Base-by-base conservation (phyloP, 306 rosid species). In the Cucurbita maxima region DNA sequence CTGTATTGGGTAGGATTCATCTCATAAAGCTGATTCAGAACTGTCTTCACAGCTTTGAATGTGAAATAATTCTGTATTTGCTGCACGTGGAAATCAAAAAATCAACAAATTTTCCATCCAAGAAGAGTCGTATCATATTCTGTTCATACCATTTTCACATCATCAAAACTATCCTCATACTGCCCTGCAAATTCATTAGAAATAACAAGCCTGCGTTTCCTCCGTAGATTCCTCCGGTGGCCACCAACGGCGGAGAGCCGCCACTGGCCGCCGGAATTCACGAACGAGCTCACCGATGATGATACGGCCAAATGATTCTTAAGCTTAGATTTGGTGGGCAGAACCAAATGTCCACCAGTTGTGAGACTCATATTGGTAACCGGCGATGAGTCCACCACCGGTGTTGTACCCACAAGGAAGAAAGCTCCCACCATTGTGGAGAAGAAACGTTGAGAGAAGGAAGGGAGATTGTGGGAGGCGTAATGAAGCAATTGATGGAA, bases 31-130 rank as follows among this genome's bases (percentile, higher is more conserved):
- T 94, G 99, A 80, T 83, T 90, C 76, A 94, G 83, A 74, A 94
- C 99, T 41, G 96, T 94, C 91, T 91, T 86, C 86, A 86, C 97
- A 63, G 99, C 99, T 84, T 89, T 94, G 80, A 80, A 83, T 13
- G 99, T 94, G 85, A 94, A 91, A 77, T 94, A 94, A 83, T 91
- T 94, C 81, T 89, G 83, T 71, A 91, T 7, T 94, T 91, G 99
- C 97, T 94, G 96, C 81, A 81, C 45, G 18, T 11, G 47, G 54
- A 22, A 22, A 45, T 55, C 73, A 19, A 40, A 4, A 10, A 6
- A 18, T 4, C 30, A 19, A 41, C 8, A 13, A 15, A 43, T 41
- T 66, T 66, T 66, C 16, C 72, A 43, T 3, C 11, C 53, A 66
- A 66, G 72, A 66, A 43, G 11, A 62, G 48, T 9, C 8, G 6